A percentile compares a stretch with the other conserved stretches of the same genome.
Evolutionary conservation across 1,139 yeast genomes (phyloP).

Genomic region (Williopsis jadinii): DNA sequence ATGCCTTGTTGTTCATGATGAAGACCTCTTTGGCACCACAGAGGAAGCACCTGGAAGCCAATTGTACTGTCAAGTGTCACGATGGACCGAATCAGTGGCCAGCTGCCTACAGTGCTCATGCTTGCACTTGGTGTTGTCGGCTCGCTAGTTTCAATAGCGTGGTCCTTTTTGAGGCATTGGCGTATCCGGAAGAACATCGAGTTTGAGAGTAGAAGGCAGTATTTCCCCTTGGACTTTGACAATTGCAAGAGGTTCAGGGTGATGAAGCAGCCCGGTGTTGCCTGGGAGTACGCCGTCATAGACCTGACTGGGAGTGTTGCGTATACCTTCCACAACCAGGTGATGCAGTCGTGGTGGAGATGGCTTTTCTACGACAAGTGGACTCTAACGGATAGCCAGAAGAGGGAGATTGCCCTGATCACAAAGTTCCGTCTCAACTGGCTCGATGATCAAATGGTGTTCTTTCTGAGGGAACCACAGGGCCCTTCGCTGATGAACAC

Average conservation of each 20-base stretch:
- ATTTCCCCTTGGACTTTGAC: background rate
- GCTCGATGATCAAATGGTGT: background rate
- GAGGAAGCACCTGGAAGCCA: too few relatives aligned
- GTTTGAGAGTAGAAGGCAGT: slow-evolving; percentile 1
- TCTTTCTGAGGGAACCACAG: background rate
- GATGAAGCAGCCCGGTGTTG: background rate
- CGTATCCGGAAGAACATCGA: background rate
- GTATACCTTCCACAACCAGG: background rate
- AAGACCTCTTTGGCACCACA: background rate
- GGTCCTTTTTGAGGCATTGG: background rate
- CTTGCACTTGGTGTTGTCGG: too few relatives aligned
- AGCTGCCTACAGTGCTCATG: too few relatives aligned
- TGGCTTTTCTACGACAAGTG: background rate
- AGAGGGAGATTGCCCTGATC: background rate
- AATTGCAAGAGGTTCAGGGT: background rate
- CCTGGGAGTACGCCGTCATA: background rate
- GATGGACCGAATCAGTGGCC: too few relatives aligned
- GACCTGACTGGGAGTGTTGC: background rate
- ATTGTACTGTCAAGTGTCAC: too few relatives aligned
- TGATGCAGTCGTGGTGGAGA: background rate
- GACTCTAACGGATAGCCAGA: background rate
- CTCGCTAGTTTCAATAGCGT: too few relatives aligned
- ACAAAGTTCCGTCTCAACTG: background rate
- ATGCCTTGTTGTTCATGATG: background rate
- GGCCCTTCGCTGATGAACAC: background rate